Conservation (phyloP, 1,139 yeast genomes). For the Candida smagusa region DNA sequence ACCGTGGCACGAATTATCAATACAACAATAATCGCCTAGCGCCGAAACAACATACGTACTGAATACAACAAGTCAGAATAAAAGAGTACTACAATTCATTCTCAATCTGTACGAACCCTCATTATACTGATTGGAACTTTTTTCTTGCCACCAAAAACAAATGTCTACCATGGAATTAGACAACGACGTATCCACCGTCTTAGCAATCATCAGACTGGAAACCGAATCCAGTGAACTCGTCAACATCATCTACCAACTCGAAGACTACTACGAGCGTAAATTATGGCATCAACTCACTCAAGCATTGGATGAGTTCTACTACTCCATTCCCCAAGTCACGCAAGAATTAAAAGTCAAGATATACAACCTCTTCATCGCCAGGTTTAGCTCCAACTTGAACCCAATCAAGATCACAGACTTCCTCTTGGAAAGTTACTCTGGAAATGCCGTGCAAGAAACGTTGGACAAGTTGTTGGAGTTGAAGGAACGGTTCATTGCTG, state of each 20-base stretch:
- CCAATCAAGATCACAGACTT: conserved; percentile 77
- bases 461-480: conserved; percentile 55
- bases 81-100: too few relatives aligned
- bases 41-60: too few relatives aligned
- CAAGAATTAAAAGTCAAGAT: conserved; percentile 55
- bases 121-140: too few relatives aligned
- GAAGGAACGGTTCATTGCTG: conserved; percentile 44
- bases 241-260: conserved; percentile 70
- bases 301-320: conserved; percentile 59
- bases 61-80: too few relatives aligned
- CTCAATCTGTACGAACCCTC: too few relatives aligned
- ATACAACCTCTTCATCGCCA: conserved; percentile 66
- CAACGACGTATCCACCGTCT: conserved; percentile 56
- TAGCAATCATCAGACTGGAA: conserved; percentile 69
- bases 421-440: conserved; percentile 46
- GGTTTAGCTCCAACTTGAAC: conserved; percentile 70
- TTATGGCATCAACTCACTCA: conserved; percentile 76
- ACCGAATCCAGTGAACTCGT: conserved; percentile 61
- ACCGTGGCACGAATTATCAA: too few relatives aligned
- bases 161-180: conserved; percentile 35
- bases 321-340: conserved; percentile 21
- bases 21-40: too few relatives aligned
- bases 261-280: conserved; percentile 84
- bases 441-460: conserved; percentile 41
- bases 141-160: not conserved